Base-by-base conservation (phyloP, 805 yeast genomes). In the Sugiyamaella boreocaroliniensis region DNA sequence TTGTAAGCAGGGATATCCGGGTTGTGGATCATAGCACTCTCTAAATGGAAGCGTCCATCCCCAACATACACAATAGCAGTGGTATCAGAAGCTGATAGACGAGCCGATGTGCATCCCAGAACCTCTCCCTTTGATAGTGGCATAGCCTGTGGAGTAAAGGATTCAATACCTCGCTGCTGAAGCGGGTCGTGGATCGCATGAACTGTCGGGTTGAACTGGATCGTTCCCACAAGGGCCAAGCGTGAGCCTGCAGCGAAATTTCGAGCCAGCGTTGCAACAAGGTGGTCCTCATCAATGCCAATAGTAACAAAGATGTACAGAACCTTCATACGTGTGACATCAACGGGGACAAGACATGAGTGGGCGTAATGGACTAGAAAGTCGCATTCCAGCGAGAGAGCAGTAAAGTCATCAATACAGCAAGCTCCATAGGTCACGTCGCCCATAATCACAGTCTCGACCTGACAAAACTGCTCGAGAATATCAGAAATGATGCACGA, bases 361-460 rank as follows among this genome's bases (percentile, higher is more conserved):
- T 93, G 99, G 1, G 99, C 99, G 69, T 93, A 93, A 70, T 93
- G 99, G 12, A 92, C 89, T 55, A 93, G 82, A 63, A 90, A 85
- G 65, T 93, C 99, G 70, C 99, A 93, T 47, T 86, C 96, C 26
- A 93, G 69, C 0, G 98, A 82, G 57, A 90, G 75, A 1, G 99
- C 99, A 0, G 99, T 90, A 65, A 76, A 93, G 65, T 93, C 99
- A 67, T 93, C 99, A 45, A 93, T 89, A 70, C 99, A 93, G 67
- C 99, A 93, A 0, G 99, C 99, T 43, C 99, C 99, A 64, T 93
- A 93, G 0, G 97, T 88, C 0, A 93, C 99, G 68, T 93, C 99
- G 1, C 99, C 99, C 99, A 93, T 93, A 2, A 92, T 93, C 1
- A 93, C 74, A 0, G 90, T 86, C 64, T 90, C 96, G 50, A 85